Evolutionary conservation across 1,139 yeast species (phyloP).

Genomic region (Pichia sp.): DNA sequence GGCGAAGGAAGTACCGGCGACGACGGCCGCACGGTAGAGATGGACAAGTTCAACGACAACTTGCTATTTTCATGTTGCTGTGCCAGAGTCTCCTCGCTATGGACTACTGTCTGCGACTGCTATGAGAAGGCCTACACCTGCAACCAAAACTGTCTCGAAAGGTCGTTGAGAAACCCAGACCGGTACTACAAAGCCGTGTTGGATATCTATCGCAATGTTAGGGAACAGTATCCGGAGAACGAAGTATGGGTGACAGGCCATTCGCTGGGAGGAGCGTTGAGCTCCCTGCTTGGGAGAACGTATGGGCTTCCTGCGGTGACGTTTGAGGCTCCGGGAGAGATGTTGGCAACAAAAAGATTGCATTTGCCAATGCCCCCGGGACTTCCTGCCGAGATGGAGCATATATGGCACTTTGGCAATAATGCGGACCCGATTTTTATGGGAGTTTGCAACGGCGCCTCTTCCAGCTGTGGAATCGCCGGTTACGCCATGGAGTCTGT

Average conservation of each 20-base stretch:
- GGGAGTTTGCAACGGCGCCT: slow-evolving; percentile 97
- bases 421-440: slow-evolving; percentile 95
- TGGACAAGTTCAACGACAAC: slow-evolving; percentile 85
- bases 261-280: slow-evolving; percentile 88
- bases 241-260: slow-evolving; percentile 93
- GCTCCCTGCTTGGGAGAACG: slow-evolving; percentile 79
- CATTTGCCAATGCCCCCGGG: slow-evolving; percentile 96
- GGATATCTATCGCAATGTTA: slow-evolving; percentile 73
- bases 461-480: slow-evolving; percentile 82
- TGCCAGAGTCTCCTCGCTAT: slow-evolving; percentile 84
- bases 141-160: slow-evolving; percentile 80
- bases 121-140: slow-evolving; percentile 83
- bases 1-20: slow-evolving; percentile 62
- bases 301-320: slow-evolving; percentile 87
- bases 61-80: slow-evolving; percentile 92
- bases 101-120: slow-evolving; percentile 97
- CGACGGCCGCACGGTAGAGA: slow-evolving; percentile 68
- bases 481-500: slow-evolving; percentile 98
- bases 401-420: slow-evolving; percentile 93
- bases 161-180: slow-evolving; percentile 68
- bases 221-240: slow-evolving; percentile 61
- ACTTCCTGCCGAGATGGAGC: slow-evolving; percentile 69
- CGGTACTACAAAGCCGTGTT: slow-evolving; percentile 78
- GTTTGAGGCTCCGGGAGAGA: slow-evolving; percentile 92
- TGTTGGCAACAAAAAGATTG: slow-evolving; percentile 72